These are phyloP conservation scores for Tolypocladium amazonense DNA, from an alignment of 2,329 filamentous ascomycete genomes.

Conservation along the genomic window DNA sequence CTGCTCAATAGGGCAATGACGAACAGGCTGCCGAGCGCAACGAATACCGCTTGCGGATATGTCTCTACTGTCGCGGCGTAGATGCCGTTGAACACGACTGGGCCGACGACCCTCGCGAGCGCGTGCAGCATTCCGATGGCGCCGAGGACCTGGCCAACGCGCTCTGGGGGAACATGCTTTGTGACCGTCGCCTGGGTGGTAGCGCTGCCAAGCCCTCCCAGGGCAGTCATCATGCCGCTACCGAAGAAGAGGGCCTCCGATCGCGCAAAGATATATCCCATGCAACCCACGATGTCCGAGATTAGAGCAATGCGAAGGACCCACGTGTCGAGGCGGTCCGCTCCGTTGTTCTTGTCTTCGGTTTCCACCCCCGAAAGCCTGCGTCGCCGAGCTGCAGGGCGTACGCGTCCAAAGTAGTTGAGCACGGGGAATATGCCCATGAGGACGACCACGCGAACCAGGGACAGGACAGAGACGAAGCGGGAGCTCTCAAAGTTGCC, in stretches of 20 bases:
- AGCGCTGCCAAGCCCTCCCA: conserved; percentile 78
- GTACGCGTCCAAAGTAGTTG: conserved; percentile 61
- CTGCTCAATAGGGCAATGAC: conserved; percentile 52
- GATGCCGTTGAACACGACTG: conserved; percentile 74
- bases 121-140: conserved; percentile 81
- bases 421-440: conserved; percentile 65
- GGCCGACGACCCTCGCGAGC: conserved; percentile 66
- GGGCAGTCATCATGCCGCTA: conserved; percentile 60
- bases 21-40: conserved; percentile 60
- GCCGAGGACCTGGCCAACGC: conserved; percentile 78
- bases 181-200: conserved; percentile 77
- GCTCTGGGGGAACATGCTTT: conserved; percentile 78
- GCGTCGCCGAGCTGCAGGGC: conserved; percentile 33
- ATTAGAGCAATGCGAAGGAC: conserved; percentile 65
- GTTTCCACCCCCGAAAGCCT: conserved; percentile 23
- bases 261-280: conserved; percentile 61
- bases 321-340: conserved; percentile 66
- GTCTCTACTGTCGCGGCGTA: conserved; percentile 71
- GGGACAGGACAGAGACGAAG: conserved; percentile 73
- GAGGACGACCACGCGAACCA: conserved; percentile 64
- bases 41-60: conserved; percentile 75
- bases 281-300: conserved; percentile 65
- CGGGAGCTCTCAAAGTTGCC: conserved; percentile 66
- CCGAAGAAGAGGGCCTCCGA: conserved; percentile 55
- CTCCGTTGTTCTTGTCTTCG: conserved; percentile 50